Conservation (phyloP, 371 early-diverging fungal species). For the Cokeromyces recurvatus region DNA sequence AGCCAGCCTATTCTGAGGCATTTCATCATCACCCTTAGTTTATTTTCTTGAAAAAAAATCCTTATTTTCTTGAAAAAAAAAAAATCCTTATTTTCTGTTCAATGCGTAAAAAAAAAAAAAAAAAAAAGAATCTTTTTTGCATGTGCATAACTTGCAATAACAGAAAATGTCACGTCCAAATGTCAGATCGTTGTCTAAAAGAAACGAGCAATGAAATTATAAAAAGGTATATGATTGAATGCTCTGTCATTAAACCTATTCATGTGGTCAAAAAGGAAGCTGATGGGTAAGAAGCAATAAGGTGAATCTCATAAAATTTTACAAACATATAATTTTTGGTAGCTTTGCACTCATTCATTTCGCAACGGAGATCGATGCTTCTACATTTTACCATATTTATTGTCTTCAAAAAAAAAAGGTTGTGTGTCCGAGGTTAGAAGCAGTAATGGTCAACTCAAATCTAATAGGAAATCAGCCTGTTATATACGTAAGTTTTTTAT, state of each 20-base stretch:
- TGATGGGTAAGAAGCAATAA: neutral
- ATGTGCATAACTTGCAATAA: neutral
- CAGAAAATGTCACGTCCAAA: neutral
- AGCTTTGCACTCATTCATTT: slow-evolving; percentile 1
- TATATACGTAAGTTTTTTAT: slow-evolving; percentile 1
- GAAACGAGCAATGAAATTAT: neutral
- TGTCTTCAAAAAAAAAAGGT: neutral
- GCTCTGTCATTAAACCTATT: neutral
- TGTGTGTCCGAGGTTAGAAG: neutral
- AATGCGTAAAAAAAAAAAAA: no score
- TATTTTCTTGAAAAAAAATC: no score
- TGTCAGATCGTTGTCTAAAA: neutral
- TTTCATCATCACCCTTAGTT: no score
- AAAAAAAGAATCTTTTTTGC: no score
- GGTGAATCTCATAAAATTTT: neutral
- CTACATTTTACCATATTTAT: neutral
- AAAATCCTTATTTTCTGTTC: no score
- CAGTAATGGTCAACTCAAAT: neutral
- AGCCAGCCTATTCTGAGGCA: no score
- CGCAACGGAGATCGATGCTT: neutral
- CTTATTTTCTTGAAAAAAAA: no score
- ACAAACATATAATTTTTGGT: neutral
- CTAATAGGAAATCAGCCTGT: neutral
- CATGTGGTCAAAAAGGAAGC: neutral
- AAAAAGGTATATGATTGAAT: neutral